These are phyloP conservation scores for Conoideocrella luteorostrata DNA, from an alignment of 2,329 filamentous ascomycete genomes.

Conservation along the genomic window DNA sequence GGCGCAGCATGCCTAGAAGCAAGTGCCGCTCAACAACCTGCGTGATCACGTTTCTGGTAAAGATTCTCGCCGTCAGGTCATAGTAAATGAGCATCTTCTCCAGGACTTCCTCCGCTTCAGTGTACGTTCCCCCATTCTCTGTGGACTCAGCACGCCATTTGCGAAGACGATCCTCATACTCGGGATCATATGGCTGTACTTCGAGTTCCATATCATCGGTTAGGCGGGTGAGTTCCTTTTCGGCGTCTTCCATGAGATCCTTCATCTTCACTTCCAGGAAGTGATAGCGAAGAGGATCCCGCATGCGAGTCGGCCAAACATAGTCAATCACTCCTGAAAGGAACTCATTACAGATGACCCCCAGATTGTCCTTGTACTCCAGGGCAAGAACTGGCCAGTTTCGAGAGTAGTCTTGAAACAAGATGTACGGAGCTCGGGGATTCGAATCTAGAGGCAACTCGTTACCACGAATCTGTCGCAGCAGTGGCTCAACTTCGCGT, in stretches of 20 bases:
- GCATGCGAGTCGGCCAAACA: constrained; percentile 45
- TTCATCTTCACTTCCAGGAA: constrained; percentile 45
- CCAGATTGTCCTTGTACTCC: constrained; percentile 48
- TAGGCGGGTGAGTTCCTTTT: constrained; percentile 38
- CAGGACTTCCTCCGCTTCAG: constrained; percentile 45
- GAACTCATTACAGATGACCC: constrained; percentile 49
- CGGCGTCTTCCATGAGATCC: constrained; percentile 38
- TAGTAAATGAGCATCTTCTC: constrained; percentile 53
- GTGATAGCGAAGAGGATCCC: constrained; percentile 40
- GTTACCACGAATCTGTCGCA: constrained; percentile 44
- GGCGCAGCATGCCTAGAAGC: constrained; percentile 42
- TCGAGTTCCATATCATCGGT: constrained; percentile 47
- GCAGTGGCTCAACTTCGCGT: constrained; percentile 41
- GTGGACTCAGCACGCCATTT: constrained; percentile 38
- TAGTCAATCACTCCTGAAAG: constrained; percentile 44
- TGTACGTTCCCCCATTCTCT: constrained; percentile 39
- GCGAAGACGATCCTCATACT: constrained; percentile 44
- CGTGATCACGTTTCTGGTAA: constrained; percentile 46
- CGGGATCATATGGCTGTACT: constrained; percentile 46
- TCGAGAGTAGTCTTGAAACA: constrained; percentile 47
- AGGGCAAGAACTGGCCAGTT: constrained; percentile 46
- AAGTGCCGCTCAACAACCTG: constrained; percentile 47
- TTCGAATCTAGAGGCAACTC: constrained; percentile 48
- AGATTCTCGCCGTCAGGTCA: constrained; percentile 45
- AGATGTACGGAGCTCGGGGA: constrained; percentile 46